Percentiles rank a stretch among this genome's conserved stretches.
Conservation (phyloP, 306 rosid species). For the Acmispon strigosus region DNA sequence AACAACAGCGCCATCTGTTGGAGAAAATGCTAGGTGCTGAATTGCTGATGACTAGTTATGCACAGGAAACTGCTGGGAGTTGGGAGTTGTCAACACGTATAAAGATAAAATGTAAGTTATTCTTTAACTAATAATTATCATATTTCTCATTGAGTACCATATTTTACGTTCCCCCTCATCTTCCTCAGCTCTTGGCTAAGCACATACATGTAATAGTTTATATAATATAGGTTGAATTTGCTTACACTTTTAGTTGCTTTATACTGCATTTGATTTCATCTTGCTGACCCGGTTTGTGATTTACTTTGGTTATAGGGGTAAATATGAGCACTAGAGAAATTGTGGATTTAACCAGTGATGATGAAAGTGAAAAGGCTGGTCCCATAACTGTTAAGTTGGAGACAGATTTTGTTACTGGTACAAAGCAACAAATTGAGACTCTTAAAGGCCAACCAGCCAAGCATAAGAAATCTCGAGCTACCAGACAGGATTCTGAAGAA, state of each 20-base stretch:
- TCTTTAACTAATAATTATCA: too few relatives aligned
- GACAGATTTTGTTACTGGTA: constrained; percentile 20
- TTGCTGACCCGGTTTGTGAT: constrained; percentile 11
- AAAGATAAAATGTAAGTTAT: too few relatives aligned
- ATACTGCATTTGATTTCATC: background rate
- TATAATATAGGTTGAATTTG: background rate
- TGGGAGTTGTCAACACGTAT: too few relatives aligned
- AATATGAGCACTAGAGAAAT: constrained; percentile 47
- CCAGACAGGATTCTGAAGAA: constrained; percentile 40
- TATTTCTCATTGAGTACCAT: too few relatives aligned
- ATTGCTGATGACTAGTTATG: too few relatives aligned
- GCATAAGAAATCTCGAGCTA: constrained; percentile 16
- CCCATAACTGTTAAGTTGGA: constrained; percentile 49
- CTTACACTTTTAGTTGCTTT: background rate
- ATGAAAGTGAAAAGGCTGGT: constrained; percentile 44
- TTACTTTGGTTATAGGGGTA: constrained; percentile 28
- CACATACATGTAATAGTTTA: background rate
- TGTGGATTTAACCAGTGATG: constrained; percentile 70
- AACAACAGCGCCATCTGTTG: too few relatives aligned
- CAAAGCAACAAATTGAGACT: constrained; percentile 8
- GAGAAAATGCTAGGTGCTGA: too few relatives aligned
- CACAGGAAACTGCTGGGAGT: too few relatives aligned
- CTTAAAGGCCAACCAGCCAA: constrained; percentile 11
- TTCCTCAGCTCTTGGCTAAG: too few relatives aligned
- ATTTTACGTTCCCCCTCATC: too few relatives aligned